These are phyloP conservation scores for Aristolochia fimbriata DNA, from an alignment of 164 flowering plant species.

Conservation along the genomic window DNA sequence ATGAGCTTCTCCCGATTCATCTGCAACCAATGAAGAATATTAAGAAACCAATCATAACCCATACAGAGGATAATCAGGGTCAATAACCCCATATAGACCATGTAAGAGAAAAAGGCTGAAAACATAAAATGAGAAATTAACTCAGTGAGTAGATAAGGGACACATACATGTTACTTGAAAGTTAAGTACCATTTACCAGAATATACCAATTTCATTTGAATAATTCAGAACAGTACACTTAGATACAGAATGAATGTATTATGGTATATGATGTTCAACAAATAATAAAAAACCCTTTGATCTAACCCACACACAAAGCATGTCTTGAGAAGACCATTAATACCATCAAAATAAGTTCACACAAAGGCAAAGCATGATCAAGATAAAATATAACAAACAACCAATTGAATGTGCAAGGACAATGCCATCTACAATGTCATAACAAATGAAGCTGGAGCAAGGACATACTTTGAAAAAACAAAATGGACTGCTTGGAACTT, in stretches of 20 bases:
- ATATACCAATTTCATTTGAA: too few species aligned
- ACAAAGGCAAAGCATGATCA: not conserved
- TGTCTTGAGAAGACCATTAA: not conserved
- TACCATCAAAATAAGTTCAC: not conserved
- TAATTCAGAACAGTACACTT: too few species aligned
- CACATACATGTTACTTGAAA: too few species aligned
- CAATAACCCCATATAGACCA: too few species aligned
- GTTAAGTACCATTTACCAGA: too few species aligned
- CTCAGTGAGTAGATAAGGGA: not conserved
- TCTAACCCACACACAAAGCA: too few species aligned
- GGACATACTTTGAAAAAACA: too few species aligned
- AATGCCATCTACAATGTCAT: not conserved
- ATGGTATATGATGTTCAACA: too few species aligned
- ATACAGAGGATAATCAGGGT: not conserved
- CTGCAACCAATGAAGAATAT: conserved; percentile 15
- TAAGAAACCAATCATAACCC: not conserved
- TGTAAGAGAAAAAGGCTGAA: not conserved
- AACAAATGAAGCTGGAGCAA: too few species aligned
- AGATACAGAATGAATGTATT: too few species aligned
- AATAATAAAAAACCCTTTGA: too few species aligned
- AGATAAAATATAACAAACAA: not conserved
- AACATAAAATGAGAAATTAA: not conserved
- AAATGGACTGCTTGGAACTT: too few species aligned
- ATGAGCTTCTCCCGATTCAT: conserved; percentile 51
- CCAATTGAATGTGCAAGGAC: not conserved